Evolutionary conservation across 371 early-diverging fungal genomes (phyloP).

Genomic region (Blastocladiella emersonii): DNA sequence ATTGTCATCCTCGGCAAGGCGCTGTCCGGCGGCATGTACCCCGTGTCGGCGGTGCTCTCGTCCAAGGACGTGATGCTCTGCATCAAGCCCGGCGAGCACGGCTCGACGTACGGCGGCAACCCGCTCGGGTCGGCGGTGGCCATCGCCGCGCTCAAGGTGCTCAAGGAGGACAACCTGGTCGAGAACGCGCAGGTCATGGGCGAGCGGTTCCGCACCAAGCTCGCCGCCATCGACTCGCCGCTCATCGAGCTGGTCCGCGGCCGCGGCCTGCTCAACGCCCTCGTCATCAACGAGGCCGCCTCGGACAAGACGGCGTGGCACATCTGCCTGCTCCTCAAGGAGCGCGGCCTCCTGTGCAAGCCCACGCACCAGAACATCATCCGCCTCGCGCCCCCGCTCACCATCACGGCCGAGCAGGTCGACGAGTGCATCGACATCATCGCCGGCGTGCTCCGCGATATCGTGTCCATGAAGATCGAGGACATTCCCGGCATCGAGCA

Average conservation of each 20-base stretch:
- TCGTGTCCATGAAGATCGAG: slow-evolving; percentile 15
- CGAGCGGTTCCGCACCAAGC: slow-evolving; percentile 58
- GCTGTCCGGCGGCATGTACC: slow-evolving; percentile 86
- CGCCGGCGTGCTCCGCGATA: slow-evolving; percentile 50
- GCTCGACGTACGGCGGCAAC: slow-evolving; percentile 95
- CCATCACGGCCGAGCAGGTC: slow-evolving; percentile 80
- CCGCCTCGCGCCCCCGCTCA: slow-evolving; percentile 86
- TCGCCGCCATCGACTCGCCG: slow-evolving; percentile 59
- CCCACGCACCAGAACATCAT: slow-evolving; percentile 98
- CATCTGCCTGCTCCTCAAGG: slow-evolving; percentile 81
- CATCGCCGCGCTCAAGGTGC: slow-evolving; percentile 83
- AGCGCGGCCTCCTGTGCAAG: slow-evolving; percentile 86
- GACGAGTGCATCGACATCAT: slow-evolving; percentile 70
- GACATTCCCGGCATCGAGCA: slow-evolving; percentile 15
- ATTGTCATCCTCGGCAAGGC: slow-evolving; percentile 92
- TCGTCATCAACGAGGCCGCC: slow-evolving; percentile 79
- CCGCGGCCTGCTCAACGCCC: slow-evolving; percentile 86
- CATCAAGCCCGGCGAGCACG: slow-evolving; percentile 92
- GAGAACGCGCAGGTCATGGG: slow-evolving; percentile 65
- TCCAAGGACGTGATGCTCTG: slow-evolving; percentile 78
- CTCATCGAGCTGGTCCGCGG: slow-evolving; percentile 73
- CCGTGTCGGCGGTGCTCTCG: slow-evolving; percentile 85
- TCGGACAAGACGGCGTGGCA: slow-evolving; percentile 88
- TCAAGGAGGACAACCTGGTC: slow-evolving; percentile 82
- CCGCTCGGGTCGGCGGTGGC: slow-evolving; percentile 89